Conservation (phyloP, 169 alveolate genomes). For the Cryptosporidium ryanae region DNA sequence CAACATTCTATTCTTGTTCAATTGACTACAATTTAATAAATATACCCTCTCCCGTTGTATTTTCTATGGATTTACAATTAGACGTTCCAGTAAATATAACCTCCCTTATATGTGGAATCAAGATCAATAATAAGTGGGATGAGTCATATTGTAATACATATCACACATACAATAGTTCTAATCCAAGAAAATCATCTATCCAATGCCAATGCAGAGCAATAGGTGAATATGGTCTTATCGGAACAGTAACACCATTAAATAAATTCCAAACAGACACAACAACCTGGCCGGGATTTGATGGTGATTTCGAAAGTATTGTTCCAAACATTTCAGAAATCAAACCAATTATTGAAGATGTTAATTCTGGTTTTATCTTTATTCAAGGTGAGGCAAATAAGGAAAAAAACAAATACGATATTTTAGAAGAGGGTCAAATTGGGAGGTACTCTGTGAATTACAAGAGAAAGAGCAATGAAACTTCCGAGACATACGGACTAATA, state of each 20-base stretch:
- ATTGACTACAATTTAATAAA: slow-evolving; percentile 44
- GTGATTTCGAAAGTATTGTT: slow-evolving; percentile 24
- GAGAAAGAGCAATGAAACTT: slow-evolving; percentile 6
- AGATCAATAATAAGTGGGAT: slow-evolving; percentile 14
- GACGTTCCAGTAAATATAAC: slow-evolving; percentile 37
- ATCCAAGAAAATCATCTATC: slow-evolving; percentile 59
- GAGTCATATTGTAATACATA: slow-evolving; percentile 24
- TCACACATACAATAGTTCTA: slow-evolving; percentile 35
- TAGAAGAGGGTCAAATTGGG: slow-evolving; percentile 63
- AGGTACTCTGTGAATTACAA: slow-evolving; percentile 42
- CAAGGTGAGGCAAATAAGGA: slow-evolving; percentile 48
- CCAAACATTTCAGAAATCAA: slow-evolving; percentile 54
- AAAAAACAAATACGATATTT: slow-evolving; percentile 10
- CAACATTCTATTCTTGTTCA: slow-evolving; percentile 50
- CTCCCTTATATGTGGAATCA: slow-evolving; percentile 14
- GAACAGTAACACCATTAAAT: slow-evolving; percentile 33
- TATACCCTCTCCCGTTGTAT: slow-evolving; percentile 57
- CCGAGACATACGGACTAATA: slow-evolving; percentile 19
- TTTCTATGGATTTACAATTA: slow-evolving; percentile 18
- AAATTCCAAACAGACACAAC: slow-evolving; percentile 43
- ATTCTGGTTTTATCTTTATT: slow-evolving; percentile 48
- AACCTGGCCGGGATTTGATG: slow-evolving; percentile 60
- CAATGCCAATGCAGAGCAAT: slow-evolving; percentile 66
- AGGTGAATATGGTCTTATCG: slow-evolving; percentile 38
- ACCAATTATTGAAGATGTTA: neutral